Base-by-base conservation (phyloP, 2,329 filamentous ascomycete genomes). In the Iodosphaeria phyllophila region DNA sequence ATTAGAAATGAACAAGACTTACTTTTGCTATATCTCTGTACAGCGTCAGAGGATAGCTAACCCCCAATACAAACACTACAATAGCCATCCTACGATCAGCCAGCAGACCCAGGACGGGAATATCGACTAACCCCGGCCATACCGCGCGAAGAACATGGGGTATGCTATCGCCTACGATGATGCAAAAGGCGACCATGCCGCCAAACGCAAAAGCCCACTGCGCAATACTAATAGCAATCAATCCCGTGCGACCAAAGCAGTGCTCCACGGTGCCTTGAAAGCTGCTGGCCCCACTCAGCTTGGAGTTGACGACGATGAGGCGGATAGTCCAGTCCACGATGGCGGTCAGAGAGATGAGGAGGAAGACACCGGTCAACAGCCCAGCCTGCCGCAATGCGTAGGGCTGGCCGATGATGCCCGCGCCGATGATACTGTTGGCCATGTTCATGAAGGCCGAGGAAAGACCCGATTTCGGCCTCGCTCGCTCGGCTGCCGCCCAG, bases 151-250 rank as follows among this genome's bases (percentile, higher is more conserved):
- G 49, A 23, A 98, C 89, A 46, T 84, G 80, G 4, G 89, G 89
- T 43, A 98, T 93, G 1, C 80, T 84, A 48, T 98, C 89, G 30
- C 89, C 89, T 7, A 98, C 78, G 41, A 98, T 93, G 41, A 98
- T 83, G 36, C 84, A 89, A 49, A 95, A 98, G 9, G 89, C 89
- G 28, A 98, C 71, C 89, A 98, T 98, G 35, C 89, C 89, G 28
- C 89, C 89, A 56, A 95, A 98, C 3, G 89, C 89, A 60, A 98
- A 98, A 15, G 82, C 75, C 86, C 86, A 98, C 56, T 98, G 89
- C 24, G 89, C 89, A 32, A 95, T 35, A 31, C 57, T 64, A 36
- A 98, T 93, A 30, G 89, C 86, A 35, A 98, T 69, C 28, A 98
- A 60, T 0, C 89, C 89, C 11, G 74, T 63, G 40, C 70, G 74